A percentile compares a stretch with the other conserved stretches of the same genome.
Conservation (phyloP, 2,329 filamentous ascomycete genomes). For the Thelonectria discophora region DNA sequence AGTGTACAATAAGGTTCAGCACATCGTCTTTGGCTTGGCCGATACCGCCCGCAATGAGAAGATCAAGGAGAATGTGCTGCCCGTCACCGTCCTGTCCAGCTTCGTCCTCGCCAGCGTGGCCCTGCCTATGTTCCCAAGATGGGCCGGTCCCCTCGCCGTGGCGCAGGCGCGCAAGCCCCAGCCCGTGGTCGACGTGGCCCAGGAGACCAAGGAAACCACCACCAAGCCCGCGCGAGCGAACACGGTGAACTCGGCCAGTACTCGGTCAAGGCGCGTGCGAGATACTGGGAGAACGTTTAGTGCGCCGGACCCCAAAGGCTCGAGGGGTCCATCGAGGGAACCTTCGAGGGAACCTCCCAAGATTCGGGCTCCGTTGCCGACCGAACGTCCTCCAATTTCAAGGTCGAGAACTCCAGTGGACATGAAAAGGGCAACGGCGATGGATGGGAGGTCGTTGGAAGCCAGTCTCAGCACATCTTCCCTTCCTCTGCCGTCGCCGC, state of each 20-base stretch:
- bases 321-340: constrained; percentile 42
- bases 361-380: constrained; percentile 30
- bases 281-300: constrained; percentile 56
- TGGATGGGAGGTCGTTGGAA: constrained; percentile 64
- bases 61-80: constrained; percentile 83
- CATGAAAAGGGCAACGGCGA: constrained; percentile 56
- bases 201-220: constrained; percentile 52
- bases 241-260: constrained; percentile 65
- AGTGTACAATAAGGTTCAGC: constrained; percentile 88
- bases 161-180: constrained; percentile 82
- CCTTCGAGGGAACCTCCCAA: constrained; percentile 41
- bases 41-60: constrained; percentile 75
- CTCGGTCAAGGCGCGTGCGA: constrained; percentile 59
- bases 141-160: constrained; percentile 82
- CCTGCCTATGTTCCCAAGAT: constrained; percentile 77
- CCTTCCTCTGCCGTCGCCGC: constrained; percentile 69
- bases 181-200: constrained; percentile 42
- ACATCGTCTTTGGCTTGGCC: constrained; percentile 82
- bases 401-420: constrained; percentile 48
- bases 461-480: constrained; percentile 74
- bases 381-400: constrained; percentile 33
- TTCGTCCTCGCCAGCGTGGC: constrained; percentile 81
- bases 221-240: constrained; percentile 68
- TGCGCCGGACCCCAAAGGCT: constrained; percentile 51
- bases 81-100: constrained; percentile 82